phyloP scores from a whole-genome alignment of 2,329 filamentous ascomycete genomes.

The Metarhizium brunneum region DNA sequence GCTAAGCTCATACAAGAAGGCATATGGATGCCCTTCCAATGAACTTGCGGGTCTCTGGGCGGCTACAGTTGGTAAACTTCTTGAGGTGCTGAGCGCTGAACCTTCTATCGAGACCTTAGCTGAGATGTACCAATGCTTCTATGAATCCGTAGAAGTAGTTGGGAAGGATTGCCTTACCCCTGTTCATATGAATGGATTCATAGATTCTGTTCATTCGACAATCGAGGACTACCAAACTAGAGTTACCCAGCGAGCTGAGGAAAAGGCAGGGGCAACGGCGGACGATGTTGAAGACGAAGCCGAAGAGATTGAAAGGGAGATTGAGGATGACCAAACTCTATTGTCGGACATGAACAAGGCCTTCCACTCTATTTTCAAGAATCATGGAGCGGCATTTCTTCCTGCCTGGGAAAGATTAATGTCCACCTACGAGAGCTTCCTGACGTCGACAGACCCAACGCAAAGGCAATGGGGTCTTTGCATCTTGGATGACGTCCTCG shows the following conservation, averaged over 20 bases:
- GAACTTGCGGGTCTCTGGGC: slow-evolving; percentile 79
- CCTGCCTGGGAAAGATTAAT: slow-evolving; percentile 81
- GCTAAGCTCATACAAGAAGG: slow-evolving; percentile 87
- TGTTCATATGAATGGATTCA: slow-evolving; percentile 78
- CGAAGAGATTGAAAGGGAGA: slow-evolving; percentile 79
- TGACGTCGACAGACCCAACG: slow-evolving; percentile 72
- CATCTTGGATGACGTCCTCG: slow-evolving; percentile 95
- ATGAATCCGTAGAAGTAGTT: slow-evolving; percentile 91
- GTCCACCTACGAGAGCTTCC: slow-evolving; percentile 76
- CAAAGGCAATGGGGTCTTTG: slow-evolving; percentile 98
- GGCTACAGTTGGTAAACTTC: slow-evolving; percentile 76
- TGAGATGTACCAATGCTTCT: slow-evolving; percentile 99
- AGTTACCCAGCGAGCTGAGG: slow-evolving; percentile 73
- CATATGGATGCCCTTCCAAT: slow-evolving; percentile 70
- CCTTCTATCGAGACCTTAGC: slow-evolving; percentile 92
- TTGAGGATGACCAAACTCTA: slow-evolving; percentile 94
- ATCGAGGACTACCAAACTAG: slow-evolving; percentile 89
- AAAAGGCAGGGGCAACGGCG: slow-evolving; percentile 60
- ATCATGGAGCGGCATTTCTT: slow-evolving; percentile 78
- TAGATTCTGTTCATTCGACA: slow-evolving; percentile 74
- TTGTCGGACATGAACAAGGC: slow-evolving; percentile 99
- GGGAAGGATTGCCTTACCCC: slow-evolving; percentile 73
- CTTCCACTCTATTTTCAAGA: slow-evolving; percentile 98
- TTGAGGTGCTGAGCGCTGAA: slow-evolving; percentile 89
- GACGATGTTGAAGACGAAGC: slow-evolving; percentile 87